Percentiles rank a stretch among this genome's conserved stretches.
Conservation (phyloP, 768 basidiomycete genomes). For the Tulasnella sp. region DNA sequence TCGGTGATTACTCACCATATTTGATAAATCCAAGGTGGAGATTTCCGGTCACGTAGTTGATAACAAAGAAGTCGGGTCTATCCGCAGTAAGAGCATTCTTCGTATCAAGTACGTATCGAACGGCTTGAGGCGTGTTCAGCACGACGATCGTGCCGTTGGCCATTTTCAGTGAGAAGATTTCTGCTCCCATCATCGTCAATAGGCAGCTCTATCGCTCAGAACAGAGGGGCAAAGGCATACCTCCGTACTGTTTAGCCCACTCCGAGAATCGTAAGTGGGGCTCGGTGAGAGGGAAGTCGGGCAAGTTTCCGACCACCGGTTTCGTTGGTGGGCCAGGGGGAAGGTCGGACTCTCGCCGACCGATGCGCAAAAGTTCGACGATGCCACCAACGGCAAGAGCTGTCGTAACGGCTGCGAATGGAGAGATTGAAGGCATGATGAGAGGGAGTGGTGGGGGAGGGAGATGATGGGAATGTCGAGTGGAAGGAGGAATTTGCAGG, state of each 20-base stretch:
- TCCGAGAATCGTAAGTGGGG: slow-evolving; percentile 21
- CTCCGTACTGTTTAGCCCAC: slow-evolving; percentile 23
- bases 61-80: slow-evolving; percentile 15
- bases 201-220: background rate
- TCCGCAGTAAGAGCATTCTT: slow-evolving; percentile 13
- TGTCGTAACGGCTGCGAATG: background rate
- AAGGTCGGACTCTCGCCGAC: slow-evolving; percentile 16
- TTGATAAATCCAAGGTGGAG: slow-evolving; percentile 20
- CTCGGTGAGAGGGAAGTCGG: slow-evolving; percentile 16
- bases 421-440: background rate
- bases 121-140: slow-evolving; percentile 19
- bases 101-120: slow-evolving; percentile 23
- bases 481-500: background rate
- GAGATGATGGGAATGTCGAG: background rate
- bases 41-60: slow-evolving; percentile 19
- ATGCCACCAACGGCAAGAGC: background rate
- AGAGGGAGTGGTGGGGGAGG: background rate
- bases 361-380: background rate
- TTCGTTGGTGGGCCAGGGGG: slow-evolving; percentile 22
- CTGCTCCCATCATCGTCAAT: background rate
- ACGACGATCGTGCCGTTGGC: slow-evolving; percentile 20
- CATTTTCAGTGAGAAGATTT: slow-evolving; percentile 20
- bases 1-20: slow-evolving; percentile 18
- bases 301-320: slow-evolving; percentile 21
- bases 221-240: slow-evolving; percentile 14